Base-by-base conservation (phyloP, 306 rosid genomes). In the Geum urbanum region DNA sequence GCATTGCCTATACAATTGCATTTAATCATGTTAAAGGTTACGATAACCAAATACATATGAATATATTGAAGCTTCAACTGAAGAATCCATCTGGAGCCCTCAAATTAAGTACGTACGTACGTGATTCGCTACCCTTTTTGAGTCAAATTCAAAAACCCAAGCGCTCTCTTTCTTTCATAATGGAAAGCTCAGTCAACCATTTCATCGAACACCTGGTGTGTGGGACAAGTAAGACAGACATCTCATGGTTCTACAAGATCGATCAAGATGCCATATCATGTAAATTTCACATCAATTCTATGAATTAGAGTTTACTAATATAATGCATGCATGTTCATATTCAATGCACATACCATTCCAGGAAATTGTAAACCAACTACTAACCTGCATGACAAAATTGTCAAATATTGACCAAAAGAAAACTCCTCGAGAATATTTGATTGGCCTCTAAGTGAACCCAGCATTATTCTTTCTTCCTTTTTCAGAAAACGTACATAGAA, bases 291-390 rank as follows among this genome's bases (percentile, higher is more conserved):
- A 20, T 43, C 15, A 43, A 41, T 14, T 41, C 16, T 27, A 16
- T 39, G 24, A 56, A 22, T 20, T 32, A 54, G 59, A 18, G 8
- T 54, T 20, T 54, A 54, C 59, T 54, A 14, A 54, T 22, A 54
- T 24, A 24, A 24, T 24, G 27, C 27, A 54, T 20, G 37, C 37
- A 54, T 55, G 43, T 27, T 57, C 48, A 67, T 49, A 50, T 47
- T 0, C 8, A 67, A 51, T 50, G 51, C 52, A 24, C 68, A 45
- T 44, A 18, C 4, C 2, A n/a, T 67, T 49, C 72, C 60, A 7
- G 35, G 72, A 67, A 67, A 67, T 50, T 67, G 39, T 67, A 18
- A 37, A 51, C 58, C 72, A 67, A 24, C 27, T 24, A 51, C 48
- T 32, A 67, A 37, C 32, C 16, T 11, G 14, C 48, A 35, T 16